These are phyloP conservation scores for Diaporthe vaccinii DNA, from an alignment of 2,329 filamentous ascomycete species.

Conservation along the genomic window DNA sequence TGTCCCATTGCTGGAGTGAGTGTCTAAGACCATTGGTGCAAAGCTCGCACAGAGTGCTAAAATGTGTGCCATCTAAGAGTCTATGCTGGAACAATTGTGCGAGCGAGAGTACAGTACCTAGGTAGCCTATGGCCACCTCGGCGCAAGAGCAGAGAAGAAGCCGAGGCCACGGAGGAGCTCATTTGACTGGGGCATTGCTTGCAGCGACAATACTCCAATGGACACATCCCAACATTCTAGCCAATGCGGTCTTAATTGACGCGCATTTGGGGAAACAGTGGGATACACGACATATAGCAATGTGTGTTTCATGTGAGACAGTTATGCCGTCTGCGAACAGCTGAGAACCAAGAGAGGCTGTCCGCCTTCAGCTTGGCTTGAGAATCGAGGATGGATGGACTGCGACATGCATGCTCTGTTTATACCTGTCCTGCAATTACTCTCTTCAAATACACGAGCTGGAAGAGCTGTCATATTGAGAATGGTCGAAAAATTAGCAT, in stretches of 20 bases:
- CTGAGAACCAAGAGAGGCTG: background rate
- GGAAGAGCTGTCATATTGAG: background rate
- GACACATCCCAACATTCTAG: background rate
- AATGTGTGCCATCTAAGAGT: too few relatives aligned
- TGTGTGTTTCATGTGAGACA: background rate
- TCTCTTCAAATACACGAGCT: background rate
- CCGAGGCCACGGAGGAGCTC: background rate
- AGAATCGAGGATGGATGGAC: too few relatives aligned
- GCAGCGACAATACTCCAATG: background rate
- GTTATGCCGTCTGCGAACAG: background rate
- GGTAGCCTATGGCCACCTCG: background rate
- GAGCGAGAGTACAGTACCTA: background rate
- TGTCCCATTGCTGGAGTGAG: too few relatives aligned
- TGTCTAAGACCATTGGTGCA: background rate
- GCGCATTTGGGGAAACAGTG: background rate
- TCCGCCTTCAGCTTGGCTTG: background rate
- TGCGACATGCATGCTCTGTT: background rate
- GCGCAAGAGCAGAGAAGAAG: background rate
- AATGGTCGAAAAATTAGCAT: background rate
- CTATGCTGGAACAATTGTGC: background rate
- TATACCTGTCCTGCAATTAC: fast-evolving
- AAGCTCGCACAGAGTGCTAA: too few relatives aligned
- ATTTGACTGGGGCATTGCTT: background rate
- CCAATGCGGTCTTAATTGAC: background rate
- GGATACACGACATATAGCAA: background rate